Conservation (phyloP, 2,329 filamentous ascomycete genomes). For the Epichloe coenophiala region DNA sequence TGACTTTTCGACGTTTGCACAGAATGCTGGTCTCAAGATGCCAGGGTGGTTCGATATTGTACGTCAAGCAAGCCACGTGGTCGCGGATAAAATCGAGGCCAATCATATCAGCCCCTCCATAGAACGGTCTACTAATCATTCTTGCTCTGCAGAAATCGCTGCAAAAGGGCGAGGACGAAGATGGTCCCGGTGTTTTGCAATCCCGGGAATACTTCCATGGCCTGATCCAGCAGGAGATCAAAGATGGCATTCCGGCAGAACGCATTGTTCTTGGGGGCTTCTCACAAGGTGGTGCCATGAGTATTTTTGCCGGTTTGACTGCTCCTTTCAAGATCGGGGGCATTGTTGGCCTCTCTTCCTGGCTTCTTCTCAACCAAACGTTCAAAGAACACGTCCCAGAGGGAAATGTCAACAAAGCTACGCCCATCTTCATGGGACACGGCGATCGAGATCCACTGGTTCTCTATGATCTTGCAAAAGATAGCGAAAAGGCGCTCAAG, state of each 20-base stretch:
- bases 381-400: constrained; percentile 26
- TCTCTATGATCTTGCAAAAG: constrained; percentile 50
- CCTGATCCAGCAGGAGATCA: constrained; percentile 67
- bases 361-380: constrained; percentile 50
- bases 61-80: constrained; percentile 10
- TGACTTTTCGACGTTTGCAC: background rate
- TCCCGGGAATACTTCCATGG: constrained; percentile 55
- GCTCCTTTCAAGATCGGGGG: constrained; percentile 60
- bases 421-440: constrained; percentile 80
- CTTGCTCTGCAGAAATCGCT: constrained; percentile 17
- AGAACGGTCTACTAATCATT: background rate
- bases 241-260: constrained; percentile 62
- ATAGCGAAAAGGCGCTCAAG: constrained; percentile 53
- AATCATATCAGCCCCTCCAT: background rate
- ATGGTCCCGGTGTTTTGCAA: constrained; percentile 53
- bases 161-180: constrained; percentile 30
- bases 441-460: constrained; percentile 69
- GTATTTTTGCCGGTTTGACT: constrained; percentile 65
- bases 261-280: constrained; percentile 81
- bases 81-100: background rate
- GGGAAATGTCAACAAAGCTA: constrained; percentile 43
- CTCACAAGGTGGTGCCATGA: constrained; percentile 75
- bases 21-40: constrained; percentile 70
- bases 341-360: constrained; percentile 71
- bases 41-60: constrained; percentile 81